phyloP scores from a whole-genome alignment of 257 asterid species.

The Gardenia jasminoides region DNA sequence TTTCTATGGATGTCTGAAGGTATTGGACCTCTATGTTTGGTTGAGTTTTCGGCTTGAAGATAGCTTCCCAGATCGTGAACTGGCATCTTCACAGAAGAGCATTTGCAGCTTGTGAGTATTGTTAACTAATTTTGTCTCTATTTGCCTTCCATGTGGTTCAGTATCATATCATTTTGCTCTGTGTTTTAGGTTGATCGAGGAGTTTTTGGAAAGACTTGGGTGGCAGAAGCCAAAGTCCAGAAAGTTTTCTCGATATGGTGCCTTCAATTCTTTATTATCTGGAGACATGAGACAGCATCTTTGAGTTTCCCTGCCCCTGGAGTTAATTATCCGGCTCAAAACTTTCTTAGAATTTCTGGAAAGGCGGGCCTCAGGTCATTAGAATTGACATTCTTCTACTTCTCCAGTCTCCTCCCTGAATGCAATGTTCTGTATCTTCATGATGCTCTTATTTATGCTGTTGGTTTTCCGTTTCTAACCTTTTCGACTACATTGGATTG shows the following conservation, averaged over 20 bases:
- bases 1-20: constrained; percentile 44
- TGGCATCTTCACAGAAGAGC: constrained; percentile 85
- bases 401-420: background rate
- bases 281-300: background rate
- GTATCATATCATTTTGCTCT: background rate
- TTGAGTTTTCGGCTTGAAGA: constrained; percentile 83
- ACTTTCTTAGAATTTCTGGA: background rate
- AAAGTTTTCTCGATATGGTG: constrained; percentile 21
- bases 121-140: background rate
- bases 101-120: constrained; percentile 80
- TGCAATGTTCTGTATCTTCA: background rate
- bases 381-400: background rate
- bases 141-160: background rate
- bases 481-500: background rate
- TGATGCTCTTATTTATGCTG: background rate
- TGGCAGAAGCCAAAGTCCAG: constrained; percentile 46
- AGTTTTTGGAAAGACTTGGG: constrained; percentile 60
- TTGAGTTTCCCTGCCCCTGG: constrained; percentile 2
- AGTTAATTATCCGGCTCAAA: background rate
- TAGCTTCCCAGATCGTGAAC: constrained; percentile 84
- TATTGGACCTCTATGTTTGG: constrained; percentile 91
- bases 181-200: constrained; percentile 72
- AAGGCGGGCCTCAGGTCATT: background rate
- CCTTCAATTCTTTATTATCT: constrained; percentile 21
- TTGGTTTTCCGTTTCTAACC: background rate